Evolutionary conservation across 1,139 yeast species (phyloP), one percentile per base, ranked within the genome.

Genomic region (Suhomyces anneliseae): DNA sequence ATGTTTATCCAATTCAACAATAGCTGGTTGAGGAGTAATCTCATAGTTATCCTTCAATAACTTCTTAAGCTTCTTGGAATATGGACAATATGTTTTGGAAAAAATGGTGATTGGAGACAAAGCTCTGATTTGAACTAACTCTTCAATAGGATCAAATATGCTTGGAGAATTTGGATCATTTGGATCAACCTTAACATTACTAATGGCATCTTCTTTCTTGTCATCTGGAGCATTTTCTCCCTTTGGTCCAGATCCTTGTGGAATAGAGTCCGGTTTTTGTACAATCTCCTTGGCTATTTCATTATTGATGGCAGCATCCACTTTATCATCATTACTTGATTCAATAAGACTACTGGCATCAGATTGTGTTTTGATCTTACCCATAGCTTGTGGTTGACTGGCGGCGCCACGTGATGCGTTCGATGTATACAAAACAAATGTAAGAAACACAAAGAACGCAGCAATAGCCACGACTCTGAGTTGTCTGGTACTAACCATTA

Each of bases 1-100:
- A 63, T 90, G 95, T 59, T 74, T 76, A 66, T 93, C 98, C 46
- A 93, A 76, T 62, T 93, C 98, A 27, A 92, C 90, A 41, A 88
- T 77, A 10, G 74, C 63, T 6, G 90, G 92, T 37, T 73, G 70
- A 2, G 98, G 99, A 1, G 79, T 74, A 50, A 93, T 81, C 47
- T 78, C 77, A 67, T 89, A 90, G 55, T 82, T 79, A 27, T 79
- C 80, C 27, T 68, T 65, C 44, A 93, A 72, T 40, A 90, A 70
- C 33, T 78, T 74, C 70, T 92, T 93, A 57, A 90, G 78, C 44
- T 72, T 74, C 60, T 78, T 80, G 27, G 95, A 87, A 65, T 74
- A 89, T 34, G 96, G 97, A 64, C 93, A 86, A 59, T 70, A 76
- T 0, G 86, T 76, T 62, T 87, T 87, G 48, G 90, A 82, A 58